Evolutionary conservation across 257 asterid species (phyloP).

Genomic region (Nicotiana obtusifolia): DNA sequence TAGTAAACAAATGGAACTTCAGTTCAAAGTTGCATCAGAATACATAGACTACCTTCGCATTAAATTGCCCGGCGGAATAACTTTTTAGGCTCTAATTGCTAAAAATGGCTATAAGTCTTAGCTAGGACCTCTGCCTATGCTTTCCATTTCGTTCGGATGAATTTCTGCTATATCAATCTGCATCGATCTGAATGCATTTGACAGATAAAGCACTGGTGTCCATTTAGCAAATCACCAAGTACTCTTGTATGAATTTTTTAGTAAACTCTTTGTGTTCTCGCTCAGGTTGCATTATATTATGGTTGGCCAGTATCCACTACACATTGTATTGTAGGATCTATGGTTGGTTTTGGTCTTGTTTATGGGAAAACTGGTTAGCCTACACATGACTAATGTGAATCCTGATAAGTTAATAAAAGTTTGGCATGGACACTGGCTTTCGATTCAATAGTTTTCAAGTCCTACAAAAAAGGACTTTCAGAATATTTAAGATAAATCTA

Average conservation of each 20-base stretch:
- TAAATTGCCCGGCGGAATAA: background rate
- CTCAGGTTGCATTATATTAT: too few species aligned
- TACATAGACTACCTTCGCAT: background rate
- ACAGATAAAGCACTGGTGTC: background rate
- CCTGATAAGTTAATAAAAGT: too few species aligned
- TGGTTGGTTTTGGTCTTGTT: conserved; percentile 91
- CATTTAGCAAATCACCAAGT: background rate
- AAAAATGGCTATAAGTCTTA: too few species aligned
- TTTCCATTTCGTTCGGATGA: background rate
- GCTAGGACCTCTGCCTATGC: background rate
- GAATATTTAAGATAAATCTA: too few species aligned
- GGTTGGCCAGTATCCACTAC: too few species aligned
- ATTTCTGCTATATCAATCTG: background rate
- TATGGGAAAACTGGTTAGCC: conserved; percentile 62
- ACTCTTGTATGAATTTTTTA: background rate
- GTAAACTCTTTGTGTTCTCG: background rate
- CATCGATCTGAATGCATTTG: background rate
- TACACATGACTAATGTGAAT: too few species aligned
- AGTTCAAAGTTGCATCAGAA: background rate
- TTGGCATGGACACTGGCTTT: too few species aligned
- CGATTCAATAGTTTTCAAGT: too few species aligned
- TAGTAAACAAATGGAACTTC: background rate
- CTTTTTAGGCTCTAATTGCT: background rate
- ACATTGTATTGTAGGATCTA: background rate
- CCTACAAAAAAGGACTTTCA: too few species aligned